Percentiles rank a stretch among this genome's conserved stretches.
Evolutionary conservation across 2,329 filamentous ascomycete species (phyloP).

Genomic region (Ophiocordyceps camponoti-floridani): DNA sequence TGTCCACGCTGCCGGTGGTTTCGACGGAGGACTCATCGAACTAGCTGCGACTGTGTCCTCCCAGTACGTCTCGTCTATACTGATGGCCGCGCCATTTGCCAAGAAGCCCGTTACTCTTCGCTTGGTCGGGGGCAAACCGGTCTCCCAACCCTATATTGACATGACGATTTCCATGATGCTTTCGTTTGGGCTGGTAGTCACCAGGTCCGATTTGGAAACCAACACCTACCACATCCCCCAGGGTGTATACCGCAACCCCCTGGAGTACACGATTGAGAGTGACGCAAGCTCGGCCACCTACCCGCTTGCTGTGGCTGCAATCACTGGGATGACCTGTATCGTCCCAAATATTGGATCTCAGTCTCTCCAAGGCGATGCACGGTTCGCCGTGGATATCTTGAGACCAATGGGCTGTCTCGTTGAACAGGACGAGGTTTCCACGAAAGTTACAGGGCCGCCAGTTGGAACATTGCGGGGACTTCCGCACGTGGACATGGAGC

Average conservation of each 20-base stretch:
- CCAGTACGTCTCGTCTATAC: slow-evolving; percentile 93
- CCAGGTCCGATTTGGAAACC: slow-evolving; percentile 56
- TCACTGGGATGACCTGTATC: slow-evolving; percentile 89
- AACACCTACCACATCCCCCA: slow-evolving; percentile 91
- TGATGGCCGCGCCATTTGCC: slow-evolving; percentile 94
- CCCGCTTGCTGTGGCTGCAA: slow-evolving; percentile 81
- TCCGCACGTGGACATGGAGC: slow-evolving; percentile 85
- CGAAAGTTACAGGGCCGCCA: slow-evolving; percentile 80
- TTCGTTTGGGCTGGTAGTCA: slow-evolving; percentile 70
- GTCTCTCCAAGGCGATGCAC: slow-evolving; percentile 86
- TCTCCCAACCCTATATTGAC: slow-evolving; percentile 93
- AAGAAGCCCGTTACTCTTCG: slow-evolving; percentile 82
- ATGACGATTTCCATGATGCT: slow-evolving; percentile 99
- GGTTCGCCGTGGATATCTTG: slow-evolving; percentile 81
- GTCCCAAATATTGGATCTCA: slow-evolving; percentile 88
- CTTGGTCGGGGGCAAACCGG: slow-evolving; percentile 89
- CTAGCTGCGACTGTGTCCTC: slow-evolving; percentile 91
- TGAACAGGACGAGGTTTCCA: slow-evolving; percentile 67
- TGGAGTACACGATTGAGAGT: slow-evolving; percentile 81
- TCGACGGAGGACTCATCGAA: slow-evolving; percentile 75
- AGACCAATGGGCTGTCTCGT: slow-evolving; percentile 88
- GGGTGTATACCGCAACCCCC: slow-evolving; percentile 65
- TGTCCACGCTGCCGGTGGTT: slow-evolving; percentile 65
- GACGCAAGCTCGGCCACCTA: slow-evolving; percentile 97
- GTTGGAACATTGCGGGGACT: slow-evolving; percentile 57